These are phyloP conservation scores for Setaria viridis DNA, from an alignment of 202 grass and related monocot genomes.

Conservation along the genomic window DNA sequence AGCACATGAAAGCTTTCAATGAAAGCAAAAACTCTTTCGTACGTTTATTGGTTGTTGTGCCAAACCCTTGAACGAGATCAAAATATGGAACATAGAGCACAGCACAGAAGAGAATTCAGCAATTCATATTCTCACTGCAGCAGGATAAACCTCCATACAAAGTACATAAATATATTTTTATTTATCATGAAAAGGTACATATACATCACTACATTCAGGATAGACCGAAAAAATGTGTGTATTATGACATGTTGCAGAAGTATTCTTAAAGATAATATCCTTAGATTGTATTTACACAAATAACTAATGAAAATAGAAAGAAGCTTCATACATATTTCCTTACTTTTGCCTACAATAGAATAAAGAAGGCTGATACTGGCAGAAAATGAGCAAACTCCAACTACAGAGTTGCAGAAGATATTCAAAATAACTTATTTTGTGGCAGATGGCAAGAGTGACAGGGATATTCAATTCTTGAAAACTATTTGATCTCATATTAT, in stretches of 20 bases:
- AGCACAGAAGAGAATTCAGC: background rate
- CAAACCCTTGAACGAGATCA: background rate
- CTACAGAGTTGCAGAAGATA: slow-evolving; percentile 14
- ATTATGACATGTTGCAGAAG: background rate
- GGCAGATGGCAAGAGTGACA: background rate
- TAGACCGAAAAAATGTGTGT: background rate
- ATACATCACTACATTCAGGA: slow-evolving; percentile 16
- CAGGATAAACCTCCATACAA: slow-evolving; percentile 35
- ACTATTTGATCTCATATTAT: slow-evolving; percentile 22
- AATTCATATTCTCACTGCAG: slow-evolving; percentile 9
- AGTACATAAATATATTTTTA: background rate
- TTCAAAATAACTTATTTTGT: slow-evolving; percentile 24
- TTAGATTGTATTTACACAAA: slow-evolving; percentile 6
- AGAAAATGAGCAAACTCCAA: slow-evolving; percentile 15
- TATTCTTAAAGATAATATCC: slow-evolving; percentile 9
- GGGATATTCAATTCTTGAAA: slow-evolving; percentile 9
- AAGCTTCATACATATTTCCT: slow-evolving; percentile 10
- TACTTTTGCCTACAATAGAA: slow-evolving; percentile 15
- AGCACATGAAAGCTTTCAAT: background rate
- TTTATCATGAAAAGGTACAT: slow-evolving; percentile 17
- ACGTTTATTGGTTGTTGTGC: background rate
- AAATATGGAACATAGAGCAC: background rate
- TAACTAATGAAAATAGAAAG: slow-evolving; percentile 14
- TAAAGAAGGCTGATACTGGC: background rate
- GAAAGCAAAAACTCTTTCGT: background rate